Evolutionary conservation across 2,329 filamentous ascomycete genomes (phyloP).

Genomic region (Davidsoniella virescens): DNA sequence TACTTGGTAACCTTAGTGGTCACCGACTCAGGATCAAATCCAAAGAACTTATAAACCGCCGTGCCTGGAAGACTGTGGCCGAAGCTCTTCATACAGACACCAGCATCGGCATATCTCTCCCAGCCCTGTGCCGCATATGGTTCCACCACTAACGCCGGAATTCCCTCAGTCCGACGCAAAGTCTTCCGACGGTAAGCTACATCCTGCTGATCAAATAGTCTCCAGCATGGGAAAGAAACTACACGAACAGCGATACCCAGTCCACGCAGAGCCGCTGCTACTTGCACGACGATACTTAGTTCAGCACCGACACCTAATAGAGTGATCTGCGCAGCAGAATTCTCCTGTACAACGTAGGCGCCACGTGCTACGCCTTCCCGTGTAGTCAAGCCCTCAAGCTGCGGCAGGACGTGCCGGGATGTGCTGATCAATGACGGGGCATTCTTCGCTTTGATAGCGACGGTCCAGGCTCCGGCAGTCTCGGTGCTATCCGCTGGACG

Average conservation of each 20-base stretch:
- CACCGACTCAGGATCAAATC: slow-evolving; percentile 26
- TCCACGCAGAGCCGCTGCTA: slow-evolving; percentile 22
- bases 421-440: slow-evolving; percentile 33
- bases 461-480: slow-evolving; percentile 35
- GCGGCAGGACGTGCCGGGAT: slow-evolving; percentile 27
- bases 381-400: slow-evolving; percentile 23
- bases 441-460: slow-evolving; percentile 26
- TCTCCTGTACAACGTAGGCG: slow-evolving; percentile 30
- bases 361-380: slow-evolving; percentile 28
- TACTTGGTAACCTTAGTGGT: slow-evolving; percentile 1
- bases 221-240: slow-evolving; percentile 29
- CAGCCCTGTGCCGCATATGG: slow-evolving; percentile 41
- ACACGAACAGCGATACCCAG: slow-evolving; percentile 24
- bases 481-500: slow-evolving; percentile 44
- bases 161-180: slow-evolving; percentile 26
- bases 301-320: slow-evolving; percentile 26
- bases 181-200: slow-evolving; percentile 28
- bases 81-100: slow-evolving; percentile 35
- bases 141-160: slow-evolving; percentile 41
- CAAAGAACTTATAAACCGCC: slow-evolving; percentile 38
- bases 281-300: slow-evolving; percentile 23
- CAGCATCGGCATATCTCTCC: slow-evolving; percentile 44
- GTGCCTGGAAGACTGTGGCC: slow-evolving; percentile 39
- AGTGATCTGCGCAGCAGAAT: slow-evolving; percentile 27
- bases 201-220: slow-evolving; percentile 27